Percentiles rank a stretch among this genome's conserved stretches.
Evolutionary conservation across 495 filamentous ascomycete species (phyloP).

Genomic region (Penicillium riverlandense): DNA sequence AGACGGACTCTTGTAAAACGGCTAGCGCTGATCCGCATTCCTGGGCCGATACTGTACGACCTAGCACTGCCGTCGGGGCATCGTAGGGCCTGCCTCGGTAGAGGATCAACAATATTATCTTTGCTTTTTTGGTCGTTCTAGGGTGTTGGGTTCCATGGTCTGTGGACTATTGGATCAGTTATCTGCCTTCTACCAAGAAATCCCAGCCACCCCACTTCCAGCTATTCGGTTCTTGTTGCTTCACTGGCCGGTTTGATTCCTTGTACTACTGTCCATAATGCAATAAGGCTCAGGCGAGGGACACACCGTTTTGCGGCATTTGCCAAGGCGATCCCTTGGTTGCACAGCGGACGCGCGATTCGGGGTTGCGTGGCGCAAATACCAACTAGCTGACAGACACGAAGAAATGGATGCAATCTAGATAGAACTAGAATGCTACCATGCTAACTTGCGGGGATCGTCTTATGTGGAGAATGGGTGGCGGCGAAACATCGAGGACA

Average conservation of each 20-base stretch:
- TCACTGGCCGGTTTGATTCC: no score
- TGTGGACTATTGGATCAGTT: background rate
- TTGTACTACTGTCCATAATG: no score
- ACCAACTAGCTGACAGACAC: background rate
- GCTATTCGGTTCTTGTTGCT: no score
- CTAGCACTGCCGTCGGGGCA: background rate
- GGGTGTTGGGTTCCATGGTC: background rate
- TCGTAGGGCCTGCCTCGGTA: slow-evolving; percentile 9
- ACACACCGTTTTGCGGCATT: background rate
- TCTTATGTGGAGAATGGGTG: no score
- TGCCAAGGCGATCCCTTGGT: background rate
- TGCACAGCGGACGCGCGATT: background rate
- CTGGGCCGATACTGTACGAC: background rate
- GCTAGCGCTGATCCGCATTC: slow-evolving; percentile 9
- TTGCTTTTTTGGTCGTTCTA: no score
- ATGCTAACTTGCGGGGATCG: background rate
- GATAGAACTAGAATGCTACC: background rate
- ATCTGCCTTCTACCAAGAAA: background rate
- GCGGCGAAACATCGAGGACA: no score
- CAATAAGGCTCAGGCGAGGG: background rate
- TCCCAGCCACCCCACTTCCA: no score
- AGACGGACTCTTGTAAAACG: slow-evolving; percentile 3
- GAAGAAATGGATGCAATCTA: background rate
- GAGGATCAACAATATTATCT: background rate
- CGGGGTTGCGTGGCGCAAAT: background rate